Conservation (phyloP, 1,284 basidiomycete species). For the Bjerkandera adusta region DNA sequence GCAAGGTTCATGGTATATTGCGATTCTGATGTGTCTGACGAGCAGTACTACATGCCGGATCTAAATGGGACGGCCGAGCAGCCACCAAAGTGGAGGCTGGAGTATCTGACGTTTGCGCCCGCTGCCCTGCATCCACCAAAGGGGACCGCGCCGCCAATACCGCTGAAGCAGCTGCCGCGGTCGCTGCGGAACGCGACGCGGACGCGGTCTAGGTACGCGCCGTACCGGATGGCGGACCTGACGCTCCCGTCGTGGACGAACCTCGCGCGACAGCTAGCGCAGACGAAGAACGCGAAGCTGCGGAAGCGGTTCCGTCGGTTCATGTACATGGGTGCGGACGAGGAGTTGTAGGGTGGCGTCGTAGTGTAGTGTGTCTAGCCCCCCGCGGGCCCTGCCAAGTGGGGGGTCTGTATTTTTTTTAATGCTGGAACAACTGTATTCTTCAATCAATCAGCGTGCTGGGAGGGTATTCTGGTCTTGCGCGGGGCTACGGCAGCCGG, state of each 20-base stretch:
- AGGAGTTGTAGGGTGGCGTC: constrained; percentile 29
- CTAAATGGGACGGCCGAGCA: constrained; percentile 52
- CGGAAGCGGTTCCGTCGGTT: constrained; percentile 63
- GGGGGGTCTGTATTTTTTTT: not conserved
- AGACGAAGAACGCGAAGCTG: constrained; percentile 54
- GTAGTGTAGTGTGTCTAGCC: constrained; percentile 6
- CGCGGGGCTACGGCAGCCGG: too few relatives aligned
- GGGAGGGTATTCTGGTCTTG: too few relatives aligned
- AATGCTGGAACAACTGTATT: not conserved
- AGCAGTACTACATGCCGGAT: constrained; percentile 75
- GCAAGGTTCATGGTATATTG: constrained; percentile 1
- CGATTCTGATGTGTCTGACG: constrained; percentile 1
- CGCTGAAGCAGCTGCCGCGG: constrained; percentile 61
- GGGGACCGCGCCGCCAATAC: constrained; percentile 48
- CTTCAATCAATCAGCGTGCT: too few relatives aligned
- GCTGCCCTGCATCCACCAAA: constrained; percentile 35
- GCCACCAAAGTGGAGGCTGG: constrained; percentile 69
- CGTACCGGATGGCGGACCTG: constrained; percentile 70
- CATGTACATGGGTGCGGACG: constrained; percentile 63
- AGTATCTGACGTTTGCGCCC: constrained; percentile 71
- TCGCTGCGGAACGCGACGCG: constrained; percentile 43
- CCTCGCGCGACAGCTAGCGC: constrained; percentile 64
- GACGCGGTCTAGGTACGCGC: constrained; percentile 57
- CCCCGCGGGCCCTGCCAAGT: too few relatives aligned
- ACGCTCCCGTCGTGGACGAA: constrained; percentile 79